Conservation (phyloP, 208 protist genomes). For the Tritrichomonas musculus region DNA sequence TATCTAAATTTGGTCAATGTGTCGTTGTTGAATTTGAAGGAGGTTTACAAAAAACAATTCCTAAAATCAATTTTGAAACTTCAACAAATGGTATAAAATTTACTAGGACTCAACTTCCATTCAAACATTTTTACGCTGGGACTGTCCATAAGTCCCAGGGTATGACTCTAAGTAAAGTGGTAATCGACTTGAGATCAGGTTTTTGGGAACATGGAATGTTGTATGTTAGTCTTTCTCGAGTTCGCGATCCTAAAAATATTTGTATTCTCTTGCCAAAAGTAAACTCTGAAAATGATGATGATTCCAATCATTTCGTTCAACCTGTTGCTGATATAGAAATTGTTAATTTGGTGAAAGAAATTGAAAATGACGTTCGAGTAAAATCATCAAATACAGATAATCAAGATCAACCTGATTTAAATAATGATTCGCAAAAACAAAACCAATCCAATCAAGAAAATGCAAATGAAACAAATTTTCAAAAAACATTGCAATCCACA, state of each 20-base stretch:
- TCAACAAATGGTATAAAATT: too few species aligned
- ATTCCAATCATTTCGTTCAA: too few species aligned
- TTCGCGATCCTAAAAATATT: not conserved
- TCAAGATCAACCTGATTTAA: too few species aligned
- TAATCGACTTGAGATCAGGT: not conserved
- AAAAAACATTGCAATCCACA: too few species aligned
- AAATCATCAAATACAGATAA: too few species aligned
- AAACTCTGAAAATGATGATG: not conserved
- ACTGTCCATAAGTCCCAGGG: not conserved
- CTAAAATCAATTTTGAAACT: constrained; percentile 5
- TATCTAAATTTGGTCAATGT: not conserved
- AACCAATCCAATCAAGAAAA: too few species aligned
- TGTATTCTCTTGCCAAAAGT: not conserved
- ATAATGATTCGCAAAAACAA: too few species aligned
- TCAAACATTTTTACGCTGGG: not conserved
- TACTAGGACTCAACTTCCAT: not conserved
- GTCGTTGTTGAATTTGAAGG: not conserved
- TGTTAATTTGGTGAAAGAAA: too few species aligned
- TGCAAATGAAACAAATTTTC: too few species aligned
- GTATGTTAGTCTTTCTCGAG: too few species aligned
- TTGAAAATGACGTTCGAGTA: too few species aligned
- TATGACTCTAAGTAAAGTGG: not conserved
- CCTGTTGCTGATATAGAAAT: too few species aligned
- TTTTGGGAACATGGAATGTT: not conserved
- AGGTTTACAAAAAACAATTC: not conserved